phyloP scores from a whole-genome alignment of 305 asterid species.

The Fraxinus platypoda region DNA sequence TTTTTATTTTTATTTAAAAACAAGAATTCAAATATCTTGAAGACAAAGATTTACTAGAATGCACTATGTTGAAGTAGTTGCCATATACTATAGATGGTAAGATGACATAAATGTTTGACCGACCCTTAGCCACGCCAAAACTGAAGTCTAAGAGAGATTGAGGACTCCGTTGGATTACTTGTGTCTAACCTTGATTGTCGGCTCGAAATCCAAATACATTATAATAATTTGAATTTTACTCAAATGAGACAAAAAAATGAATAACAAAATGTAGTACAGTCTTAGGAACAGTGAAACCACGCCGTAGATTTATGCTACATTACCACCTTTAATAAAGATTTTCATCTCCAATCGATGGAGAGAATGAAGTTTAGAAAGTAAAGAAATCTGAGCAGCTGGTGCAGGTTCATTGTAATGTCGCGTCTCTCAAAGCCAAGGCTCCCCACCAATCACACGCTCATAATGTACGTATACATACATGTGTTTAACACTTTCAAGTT shows the following conservation, averaged over 20 bases:
- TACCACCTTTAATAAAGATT: background rate
- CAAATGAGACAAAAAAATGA: background rate
- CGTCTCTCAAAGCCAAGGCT: background rate
- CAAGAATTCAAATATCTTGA: too few relatives aligned
- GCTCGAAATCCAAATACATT: too few relatives aligned
- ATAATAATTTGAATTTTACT: background rate
- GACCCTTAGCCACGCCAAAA: too few relatives aligned
- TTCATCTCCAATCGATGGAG: background rate
- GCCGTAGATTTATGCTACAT: background rate
- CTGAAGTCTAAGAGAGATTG: too few relatives aligned
- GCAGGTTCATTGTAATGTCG: background rate
- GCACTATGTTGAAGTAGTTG: too few relatives aligned
- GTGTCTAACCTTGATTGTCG: too few relatives aligned
- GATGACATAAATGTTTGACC: too few relatives aligned
- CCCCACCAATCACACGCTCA: background rate
- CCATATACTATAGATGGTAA: too few relatives aligned
- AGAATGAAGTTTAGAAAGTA: background rate
- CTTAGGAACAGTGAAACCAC: background rate
- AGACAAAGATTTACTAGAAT: too few relatives aligned
- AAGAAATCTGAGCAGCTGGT: background rate
- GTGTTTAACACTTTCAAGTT: background rate
- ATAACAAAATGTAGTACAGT: too few relatives aligned
- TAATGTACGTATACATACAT: background rate
- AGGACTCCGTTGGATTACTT: too few relatives aligned
- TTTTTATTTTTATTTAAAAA: too few relatives aligned